Evolutionary conservation across 2,329 filamentous ascomycete species (phyloP), one percentile per base, ranked within the genome.

Genomic region (Colletotrichum eleusines): DNA sequence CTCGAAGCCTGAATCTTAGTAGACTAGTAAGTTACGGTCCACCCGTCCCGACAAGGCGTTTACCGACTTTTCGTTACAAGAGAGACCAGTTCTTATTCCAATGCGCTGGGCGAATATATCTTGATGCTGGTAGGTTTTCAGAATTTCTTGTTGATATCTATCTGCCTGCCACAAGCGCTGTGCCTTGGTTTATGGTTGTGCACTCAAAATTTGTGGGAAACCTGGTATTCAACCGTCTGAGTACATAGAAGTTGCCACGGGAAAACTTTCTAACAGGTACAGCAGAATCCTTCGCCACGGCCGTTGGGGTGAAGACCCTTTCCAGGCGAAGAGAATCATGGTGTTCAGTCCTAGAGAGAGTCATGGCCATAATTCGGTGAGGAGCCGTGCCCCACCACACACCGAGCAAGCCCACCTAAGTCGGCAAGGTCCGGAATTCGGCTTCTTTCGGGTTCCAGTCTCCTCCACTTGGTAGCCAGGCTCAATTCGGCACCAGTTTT

Each of bases 401-500:
- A 3, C 46, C 12, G 58, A 61, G 44, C 8, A 23, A 31, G 9
- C 59, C 28, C 44, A 62, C 59, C 59, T 44, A 62, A n/a, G 18
- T 62, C 59, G 59, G 59, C 59, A 38, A 26, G 16, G 44, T 62
- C 59, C 63, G 63, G 33, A 42, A 26, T 58, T 59, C 53, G 53
- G 53, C 63, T 51, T 50, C 63, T 50, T 33, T 59, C 42, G 42
- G 51, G 44, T 33, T 40, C 38, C 38, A 40, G 38, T 40, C 38
- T 42, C 48, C 63, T 42, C 63, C 63, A 70, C 63, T 35, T n/a
- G n/a, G n/a, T n/a, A n/a, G n/a, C n/a, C n/a, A n/a, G 33, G 40
- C 33, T 71, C 31, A 59, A 63, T 68, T 69, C 65, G 64, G 60
- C 60, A 31, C 48, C 69, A 40, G 26, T 66, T 71, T 55, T 66